Conservation (phyloP, 768 basidiomycete species). For the Plicaturopsis crispa region DNA sequence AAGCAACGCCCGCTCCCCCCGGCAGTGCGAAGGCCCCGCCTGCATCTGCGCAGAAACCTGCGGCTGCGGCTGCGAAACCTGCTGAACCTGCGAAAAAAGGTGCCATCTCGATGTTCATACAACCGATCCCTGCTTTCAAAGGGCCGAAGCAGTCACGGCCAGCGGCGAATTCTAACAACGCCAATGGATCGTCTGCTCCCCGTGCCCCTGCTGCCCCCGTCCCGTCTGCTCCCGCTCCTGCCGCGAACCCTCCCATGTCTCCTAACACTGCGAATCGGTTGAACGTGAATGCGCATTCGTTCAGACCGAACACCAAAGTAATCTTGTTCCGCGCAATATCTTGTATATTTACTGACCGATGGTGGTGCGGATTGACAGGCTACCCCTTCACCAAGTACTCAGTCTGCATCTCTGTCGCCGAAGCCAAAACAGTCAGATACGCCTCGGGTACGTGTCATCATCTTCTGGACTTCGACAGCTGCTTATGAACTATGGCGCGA, state of each 20-base stretch:
- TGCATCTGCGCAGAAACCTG: slow-evolving; percentile 9
- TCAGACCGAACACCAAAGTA: slow-evolving; percentile 83
- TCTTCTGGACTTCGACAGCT: slow-evolving; percentile 7
- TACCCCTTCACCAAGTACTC: slow-evolving; percentile 31
- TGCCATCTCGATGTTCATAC: slow-evolving; percentile 69
- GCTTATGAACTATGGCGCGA: slow-evolving; percentile 28
- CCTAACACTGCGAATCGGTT: slow-evolving; percentile 54
- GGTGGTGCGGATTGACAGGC: slow-evolving; percentile 26
- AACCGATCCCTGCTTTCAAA: slow-evolving; percentile 87
- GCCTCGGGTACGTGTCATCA: slow-evolving; percentile 30
- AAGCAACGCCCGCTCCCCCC: slow-evolving; percentile 15
- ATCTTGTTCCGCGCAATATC: slow-evolving; percentile 44
- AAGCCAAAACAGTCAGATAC: too few relatives aligned
- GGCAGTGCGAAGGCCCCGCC: slow-evolving; percentile 8
- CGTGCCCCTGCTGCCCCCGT: slow-evolving; percentile 12
- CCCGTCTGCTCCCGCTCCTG: slow-evolving; percentile 23
- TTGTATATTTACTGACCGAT: slow-evolving; percentile 14
- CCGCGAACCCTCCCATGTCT: slow-evolving; percentile 32
- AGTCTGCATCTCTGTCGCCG: slow-evolving; percentile 50
- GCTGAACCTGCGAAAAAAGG: slow-evolving; percentile 34
- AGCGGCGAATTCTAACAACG: slow-evolving; percentile 1
- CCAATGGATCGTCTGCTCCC: slow-evolving; percentile 12
- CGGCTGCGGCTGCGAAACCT: slow-evolving; percentile 16
- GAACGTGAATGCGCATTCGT: slow-evolving; percentile 87
- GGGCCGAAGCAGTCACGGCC: slow-evolving; percentile 39